These are phyloP conservation scores for Salix suchowensis DNA, from an alignment of 345 rosid genomes.

Conservation along the genomic window DNA sequence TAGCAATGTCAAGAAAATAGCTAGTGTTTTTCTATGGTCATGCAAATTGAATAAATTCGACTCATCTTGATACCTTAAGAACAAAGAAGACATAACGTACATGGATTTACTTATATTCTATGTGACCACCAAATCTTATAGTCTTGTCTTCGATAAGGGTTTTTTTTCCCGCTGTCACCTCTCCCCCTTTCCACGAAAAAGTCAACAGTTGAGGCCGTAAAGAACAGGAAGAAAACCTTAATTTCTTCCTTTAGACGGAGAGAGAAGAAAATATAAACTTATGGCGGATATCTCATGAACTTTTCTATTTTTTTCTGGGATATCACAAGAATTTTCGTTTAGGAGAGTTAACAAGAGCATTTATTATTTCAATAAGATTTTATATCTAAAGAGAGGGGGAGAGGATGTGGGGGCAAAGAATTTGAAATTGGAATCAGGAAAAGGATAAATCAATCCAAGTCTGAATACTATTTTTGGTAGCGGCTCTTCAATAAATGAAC, in stretches of 20 bases:
- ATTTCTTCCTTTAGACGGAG: too few relatives aligned
- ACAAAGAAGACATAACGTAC: not conserved
- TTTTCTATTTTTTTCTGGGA: not conserved
- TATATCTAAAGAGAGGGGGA: not conserved
- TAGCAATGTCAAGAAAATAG: not conserved
- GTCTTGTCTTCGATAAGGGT: not conserved
- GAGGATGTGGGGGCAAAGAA: not conserved
- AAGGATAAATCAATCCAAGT: slow-evolving; percentile 1
- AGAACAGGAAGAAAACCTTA: too few relatives aligned
- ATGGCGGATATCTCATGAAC: too few relatives aligned
- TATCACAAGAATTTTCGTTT: not conserved
- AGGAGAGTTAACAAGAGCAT: not conserved
- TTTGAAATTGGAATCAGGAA: not conserved
- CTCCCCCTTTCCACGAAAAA: not conserved
- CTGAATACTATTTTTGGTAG: slow-evolving; percentile 4
- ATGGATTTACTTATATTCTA: not conserved
- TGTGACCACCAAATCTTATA: not conserved
- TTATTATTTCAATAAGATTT: too few relatives aligned
- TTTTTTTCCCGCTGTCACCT: not conserved
- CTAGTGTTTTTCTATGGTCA: not conserved
- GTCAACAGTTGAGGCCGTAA: not conserved
- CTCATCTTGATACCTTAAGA: not conserved
- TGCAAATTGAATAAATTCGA: not conserved
- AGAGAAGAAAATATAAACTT: too few relatives aligned
- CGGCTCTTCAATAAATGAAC: slow-evolving; percentile 14